Conservation (phyloP, 371 early-diverging fungal genomes). For the Rhizopus sp. region DNA sequence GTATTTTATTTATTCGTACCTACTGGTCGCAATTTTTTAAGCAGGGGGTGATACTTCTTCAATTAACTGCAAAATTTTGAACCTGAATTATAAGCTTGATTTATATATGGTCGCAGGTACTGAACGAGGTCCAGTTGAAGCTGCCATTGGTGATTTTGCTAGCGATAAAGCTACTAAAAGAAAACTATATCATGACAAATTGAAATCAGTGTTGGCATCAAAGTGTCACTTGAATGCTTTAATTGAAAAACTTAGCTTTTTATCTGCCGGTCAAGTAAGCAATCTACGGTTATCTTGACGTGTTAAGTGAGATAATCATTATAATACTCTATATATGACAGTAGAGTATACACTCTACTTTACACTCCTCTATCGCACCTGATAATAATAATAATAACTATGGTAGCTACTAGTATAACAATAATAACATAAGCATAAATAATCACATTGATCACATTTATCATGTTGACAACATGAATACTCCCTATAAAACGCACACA, state of each 20-base stretch:
- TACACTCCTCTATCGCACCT: no score
- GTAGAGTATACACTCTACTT: no score
- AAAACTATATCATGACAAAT: conserved; percentile 4
- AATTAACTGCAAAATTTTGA: background rate
- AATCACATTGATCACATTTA: no score
- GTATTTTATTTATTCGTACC: background rate
- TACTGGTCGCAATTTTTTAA: conserved; percentile 1
- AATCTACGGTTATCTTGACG: no score
- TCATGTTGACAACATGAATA: no score
- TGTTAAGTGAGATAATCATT: no score
- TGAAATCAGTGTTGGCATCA: conserved; percentile 1
- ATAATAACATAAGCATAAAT: no score
- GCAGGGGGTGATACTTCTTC: conserved; percentile 3
- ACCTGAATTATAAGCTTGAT: conserved; percentile 3
- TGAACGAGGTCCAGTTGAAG: conserved; percentile 4
- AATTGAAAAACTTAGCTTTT: background rate
- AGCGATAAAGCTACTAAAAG: background rate
- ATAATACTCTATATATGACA: no score
- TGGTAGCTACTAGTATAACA: no score
- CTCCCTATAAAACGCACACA: no score
- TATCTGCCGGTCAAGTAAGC: background rate
- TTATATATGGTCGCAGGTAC: conserved; percentile 1
- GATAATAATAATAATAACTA: no score
- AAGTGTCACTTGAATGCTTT: conserved; percentile 4
- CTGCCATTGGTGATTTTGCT: conserved; percentile 1